phyloP scores from a whole-genome alignment of 768 basidiomycete genomes.

The Naganishia friedmannii region DNA sequence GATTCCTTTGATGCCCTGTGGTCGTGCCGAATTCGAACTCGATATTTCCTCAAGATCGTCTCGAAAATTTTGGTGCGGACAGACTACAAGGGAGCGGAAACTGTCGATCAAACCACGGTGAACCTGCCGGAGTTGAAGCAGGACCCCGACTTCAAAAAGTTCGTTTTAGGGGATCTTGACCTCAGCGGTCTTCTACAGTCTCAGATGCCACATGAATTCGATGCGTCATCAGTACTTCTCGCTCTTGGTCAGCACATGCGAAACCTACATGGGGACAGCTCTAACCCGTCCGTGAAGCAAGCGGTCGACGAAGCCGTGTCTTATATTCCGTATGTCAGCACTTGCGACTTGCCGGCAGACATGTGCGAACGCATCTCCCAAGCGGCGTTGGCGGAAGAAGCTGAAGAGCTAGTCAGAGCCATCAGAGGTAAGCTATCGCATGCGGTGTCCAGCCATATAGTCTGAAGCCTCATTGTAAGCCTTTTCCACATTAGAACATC shows the following conservation, averaged over 20 bases:
- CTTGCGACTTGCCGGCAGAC: neutral
- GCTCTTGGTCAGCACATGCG: neutral
- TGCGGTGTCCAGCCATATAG: neutral
- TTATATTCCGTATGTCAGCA: slow-evolving; percentile 1
- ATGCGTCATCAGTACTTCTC: neutral
- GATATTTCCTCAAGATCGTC: slow-evolving; percentile 7
- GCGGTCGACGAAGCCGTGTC: slow-evolving; percentile 16
- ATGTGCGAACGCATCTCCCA: slow-evolving; percentile 1
- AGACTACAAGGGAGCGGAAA: too few relatives aligned
- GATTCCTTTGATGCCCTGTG: slow-evolving; percentile 5
- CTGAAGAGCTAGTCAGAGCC: slow-evolving; percentile 7
- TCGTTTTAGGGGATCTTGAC: neutral
- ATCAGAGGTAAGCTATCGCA: slow-evolving; percentile 1
- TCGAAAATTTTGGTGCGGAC: neutral
- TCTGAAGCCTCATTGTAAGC: neutral
- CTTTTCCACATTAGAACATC: neutral
- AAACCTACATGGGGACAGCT: neutral
- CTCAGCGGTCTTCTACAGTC: too few relatives aligned
- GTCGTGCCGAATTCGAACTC: slow-evolving; percentile 11
- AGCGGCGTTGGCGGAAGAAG: neutral
- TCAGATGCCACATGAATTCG: neutral
- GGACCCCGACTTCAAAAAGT: slow-evolving; percentile 4
- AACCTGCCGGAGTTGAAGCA: neutral
- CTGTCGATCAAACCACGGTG: neutral
- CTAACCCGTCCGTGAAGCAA: slow-evolving; percentile 7